Evolutionary conservation across 305 asterid species (phyloP), one percentile per base, ranked within the genome.

Genomic region (Fraxinus angustifolia): DNA sequence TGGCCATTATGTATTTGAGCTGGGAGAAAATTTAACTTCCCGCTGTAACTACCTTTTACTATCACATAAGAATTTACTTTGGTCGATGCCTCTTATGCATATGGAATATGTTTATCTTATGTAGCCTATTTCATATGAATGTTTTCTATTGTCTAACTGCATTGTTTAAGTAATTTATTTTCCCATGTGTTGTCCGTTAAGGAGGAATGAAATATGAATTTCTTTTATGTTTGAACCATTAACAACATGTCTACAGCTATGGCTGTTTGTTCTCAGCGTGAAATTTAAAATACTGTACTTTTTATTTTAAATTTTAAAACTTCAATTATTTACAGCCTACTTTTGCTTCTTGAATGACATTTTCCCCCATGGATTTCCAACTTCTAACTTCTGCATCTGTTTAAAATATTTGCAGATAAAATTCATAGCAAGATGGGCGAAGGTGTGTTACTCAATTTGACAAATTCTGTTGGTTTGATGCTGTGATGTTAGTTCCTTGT

Each of bases 361-460:
- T 30, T 26, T 8, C 33, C 3, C 53, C 0, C 8, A 33, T 14
- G 31, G 4, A 48, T 79, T n/a, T 28, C 3, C 26, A 6, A 4
- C 42, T 21, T 14, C 7, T 56, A 7, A 2, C 40, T 48, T 1
- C 31, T 4, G 3, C 30, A 26, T 67, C 73, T 48, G 53, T 62
- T 48, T 12, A 35, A 7, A 68, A 1, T 53, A 17, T 79, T 73
- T 87, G 83, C 93, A 94, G 98, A 94, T 88, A 93, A 93, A 86
- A 94, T 94, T 50, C 91, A 88, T 73, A 87, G 98, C 89, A 94
- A 94, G 91, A 93, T 94, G 98, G 98, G 98, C n/a, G 98, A 94
- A 89, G 98, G 93, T 90, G 84, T 60, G 82, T 26, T 71, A 5
- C 58, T 38, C 1, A 8, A 6, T 65, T 21, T 26, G 1, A 35